A percentile compares a stretch with the other conserved stretches of the same genome.
Conservation (phyloP, 108 stramenopile genomes). For the Mayamaea pseudoterrestris region DNA sequence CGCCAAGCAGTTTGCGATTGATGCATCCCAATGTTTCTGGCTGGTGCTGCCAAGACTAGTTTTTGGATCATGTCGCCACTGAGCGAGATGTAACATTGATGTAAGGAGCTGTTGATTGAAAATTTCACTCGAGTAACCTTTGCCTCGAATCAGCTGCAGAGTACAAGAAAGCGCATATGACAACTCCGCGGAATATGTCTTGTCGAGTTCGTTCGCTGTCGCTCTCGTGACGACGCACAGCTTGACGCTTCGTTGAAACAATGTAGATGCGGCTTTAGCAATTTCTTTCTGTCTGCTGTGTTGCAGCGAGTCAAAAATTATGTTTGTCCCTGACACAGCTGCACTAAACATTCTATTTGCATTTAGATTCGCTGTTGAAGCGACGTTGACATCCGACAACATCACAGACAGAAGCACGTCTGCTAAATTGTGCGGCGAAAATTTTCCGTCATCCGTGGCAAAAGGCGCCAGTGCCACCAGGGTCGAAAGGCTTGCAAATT, state of each 20-base stretch:
- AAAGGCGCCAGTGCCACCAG: conserved; percentile 16
- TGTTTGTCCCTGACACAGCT: conserved; percentile 32
- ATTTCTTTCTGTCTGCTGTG: conserved; percentile 11
- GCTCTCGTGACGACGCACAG: conserved; percentile 16
- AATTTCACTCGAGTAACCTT: conserved; percentile 8
- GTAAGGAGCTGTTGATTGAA: conserved; percentile 11
- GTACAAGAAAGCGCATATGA: conserved; percentile 33
- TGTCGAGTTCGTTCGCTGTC: conserved; percentile 7
- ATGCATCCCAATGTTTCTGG: conserved; percentile 40
- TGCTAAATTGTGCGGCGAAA: neutral
- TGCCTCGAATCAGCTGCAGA: conserved; percentile 28
- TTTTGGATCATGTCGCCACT: conserved; percentile 41
- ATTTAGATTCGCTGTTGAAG: conserved; percentile 4
- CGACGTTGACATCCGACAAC: conserved; percentile 1
- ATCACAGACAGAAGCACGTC: conserved; percentile 5
- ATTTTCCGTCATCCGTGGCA: conserved; percentile 4
- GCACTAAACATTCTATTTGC: neutral
- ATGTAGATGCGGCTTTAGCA: conserved; percentile 10
- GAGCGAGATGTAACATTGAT: conserved; percentile 20
- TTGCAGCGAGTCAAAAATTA: conserved; percentile 24
- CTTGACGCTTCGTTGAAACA: conserved; percentile 24
- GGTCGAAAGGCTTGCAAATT: conserved; percentile 10
- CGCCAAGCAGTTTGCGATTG: conserved; percentile 36
- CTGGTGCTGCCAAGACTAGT: conserved; percentile 16
- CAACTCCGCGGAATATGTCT: conserved; percentile 25